Base-by-base conservation (phyloP, 225 moss, liverwort and hornwort species). In the Sphagnum tenellum region DNA sequence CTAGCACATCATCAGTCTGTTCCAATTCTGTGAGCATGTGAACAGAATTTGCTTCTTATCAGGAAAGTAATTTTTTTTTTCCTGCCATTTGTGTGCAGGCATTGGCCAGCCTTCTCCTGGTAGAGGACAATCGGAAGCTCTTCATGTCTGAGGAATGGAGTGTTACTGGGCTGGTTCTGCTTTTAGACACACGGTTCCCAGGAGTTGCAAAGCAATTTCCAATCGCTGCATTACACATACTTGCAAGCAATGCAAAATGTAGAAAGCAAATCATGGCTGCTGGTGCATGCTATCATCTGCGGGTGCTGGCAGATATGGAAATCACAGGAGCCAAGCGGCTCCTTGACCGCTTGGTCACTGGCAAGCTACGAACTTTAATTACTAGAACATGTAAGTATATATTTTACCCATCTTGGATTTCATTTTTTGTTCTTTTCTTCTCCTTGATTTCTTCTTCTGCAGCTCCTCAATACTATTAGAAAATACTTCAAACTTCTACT, bases 191-290 rank as follows among this genome's bases (percentile, higher is more conserved):
- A 48, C 87, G 88, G 7, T 87, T 87, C 74, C 87, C 81, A 50
- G 89, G 85, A 64, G 87, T 94, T 59, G 78, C 89, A 52, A 94
- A 94, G 69, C 91, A 94, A 59, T 91, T 76, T 59, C 87, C 94
- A 0, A 82, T 91, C 52, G 78, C 88, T 5, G 94, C 91, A 29
- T 79, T 95, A 45, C 78, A 75, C 8, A 76, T 89, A 5, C 86
- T 95, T 6, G 88, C 84, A 45, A 80, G 89, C 8, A 82, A 70
- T 59, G 77, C 77, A 8, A 88, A 67, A 54, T 89, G 89, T 51
- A 69, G 94, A 44, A 91, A 88, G 77, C 91, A 89, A 74, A 95
- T 95, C 91, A 83, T 89, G 49, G 81, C 86, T 51, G 91, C 94
- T 2, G 89, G 91, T 49, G 94, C 94, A 44, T 91, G 89, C 67